Percentiles rank a stretch among this genome's conserved stretches.
Evolutionary conservation across 2,329 filamentous ascomycete species (phyloP).

Genomic region (Fusarium sp.): DNA sequence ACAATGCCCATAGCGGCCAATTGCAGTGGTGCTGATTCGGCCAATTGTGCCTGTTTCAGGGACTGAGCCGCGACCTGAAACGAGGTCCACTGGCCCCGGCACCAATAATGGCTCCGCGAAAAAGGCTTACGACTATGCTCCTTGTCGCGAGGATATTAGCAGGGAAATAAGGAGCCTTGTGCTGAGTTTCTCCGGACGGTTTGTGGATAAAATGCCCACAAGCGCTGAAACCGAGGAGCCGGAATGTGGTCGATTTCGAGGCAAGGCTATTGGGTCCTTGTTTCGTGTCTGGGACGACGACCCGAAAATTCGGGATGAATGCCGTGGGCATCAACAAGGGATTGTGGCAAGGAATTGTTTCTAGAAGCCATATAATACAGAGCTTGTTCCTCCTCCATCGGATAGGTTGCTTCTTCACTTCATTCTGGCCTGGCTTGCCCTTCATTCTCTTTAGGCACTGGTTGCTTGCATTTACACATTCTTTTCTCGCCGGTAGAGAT

Average conservation of each 20-base stretch:
- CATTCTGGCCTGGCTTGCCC: conserved; percentile 23
- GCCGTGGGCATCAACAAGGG: conserved; percentile 3
- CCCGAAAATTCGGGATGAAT: conserved; percentile 31
- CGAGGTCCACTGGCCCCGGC: conserved; percentile 15
- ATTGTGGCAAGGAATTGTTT: neutral
- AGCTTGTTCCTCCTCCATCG: neutral
- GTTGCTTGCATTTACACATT: conserved; percentile 35
- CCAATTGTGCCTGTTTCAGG: conserved; percentile 11
- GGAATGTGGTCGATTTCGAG: conserved; percentile 31
- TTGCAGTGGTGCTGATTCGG: neutral
- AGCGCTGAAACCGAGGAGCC: conserved; percentile 20
- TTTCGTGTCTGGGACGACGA: conserved; percentile 24
- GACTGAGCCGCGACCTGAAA: conserved; percentile 33
- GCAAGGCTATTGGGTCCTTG: conserved; percentile 15
- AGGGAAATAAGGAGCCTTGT: conserved; percentile 20
- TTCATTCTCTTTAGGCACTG: conserved; percentile 40
- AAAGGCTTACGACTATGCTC: neutral
- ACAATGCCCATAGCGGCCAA: neutral
- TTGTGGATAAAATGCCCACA: conserved; percentile 16
- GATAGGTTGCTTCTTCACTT: conserved; percentile 6
- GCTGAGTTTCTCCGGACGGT: conserved; percentile 5
- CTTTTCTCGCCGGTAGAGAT: conserved; percentile 19
- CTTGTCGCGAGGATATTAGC: conserved; percentile 1
- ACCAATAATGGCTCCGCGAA: conserved; percentile 22
- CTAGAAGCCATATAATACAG: conserved; percentile 22